Percentiles rank a stretch among this genome's conserved stretches.
phyloP scores from a whole-genome alignment of 805 yeast species.

The Hermanozyma aechmeae region DNA sequence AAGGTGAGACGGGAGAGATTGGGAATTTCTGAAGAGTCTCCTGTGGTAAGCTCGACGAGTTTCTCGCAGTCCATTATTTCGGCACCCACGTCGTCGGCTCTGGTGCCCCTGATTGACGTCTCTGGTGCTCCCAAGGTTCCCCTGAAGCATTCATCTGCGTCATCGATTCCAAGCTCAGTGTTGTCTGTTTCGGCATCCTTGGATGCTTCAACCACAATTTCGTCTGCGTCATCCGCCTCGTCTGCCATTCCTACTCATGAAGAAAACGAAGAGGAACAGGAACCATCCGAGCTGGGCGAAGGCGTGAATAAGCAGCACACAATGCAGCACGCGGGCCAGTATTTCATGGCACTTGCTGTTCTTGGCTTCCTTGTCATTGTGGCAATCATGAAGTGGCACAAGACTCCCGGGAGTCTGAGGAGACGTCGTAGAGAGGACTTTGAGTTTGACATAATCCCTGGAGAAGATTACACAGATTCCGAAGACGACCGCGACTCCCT shows the following conservation, averaged over 20 bases:
- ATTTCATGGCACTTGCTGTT: slow-evolving; percentile 49
- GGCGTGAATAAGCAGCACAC: slow-evolving; percentile 27
- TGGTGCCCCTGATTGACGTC: no score
- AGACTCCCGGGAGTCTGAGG: slow-evolving; percentile 30
- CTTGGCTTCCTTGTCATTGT: slow-evolving; percentile 46
- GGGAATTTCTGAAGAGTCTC: no score
- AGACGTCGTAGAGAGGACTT: slow-evolving; percentile 61
- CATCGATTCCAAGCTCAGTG: no score
- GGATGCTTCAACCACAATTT: neutral
- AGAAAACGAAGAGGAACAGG: neutral
- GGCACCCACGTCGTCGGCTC: no score
- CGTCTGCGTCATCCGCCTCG: neutral
- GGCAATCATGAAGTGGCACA: slow-evolving; percentile 36
- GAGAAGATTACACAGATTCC: slow-evolving; percentile 43
- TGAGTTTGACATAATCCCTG: slow-evolving; percentile 71
- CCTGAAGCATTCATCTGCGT: no score
- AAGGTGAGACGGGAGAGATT: slow-evolving; percentile 22
- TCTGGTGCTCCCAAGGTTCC: no score
- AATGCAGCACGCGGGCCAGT: slow-evolving; percentile 45
- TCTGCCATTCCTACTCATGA: neutral
- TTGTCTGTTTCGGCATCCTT: no score
- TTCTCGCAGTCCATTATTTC: no score
- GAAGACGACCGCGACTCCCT: slow-evolving; percentile 27
- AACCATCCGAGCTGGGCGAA: slow-evolving; percentile 15
- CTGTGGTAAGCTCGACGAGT: no score